Conservation (phyloP, 495 filamentous ascomycete species). For the Terfezia boudieri region DNA sequence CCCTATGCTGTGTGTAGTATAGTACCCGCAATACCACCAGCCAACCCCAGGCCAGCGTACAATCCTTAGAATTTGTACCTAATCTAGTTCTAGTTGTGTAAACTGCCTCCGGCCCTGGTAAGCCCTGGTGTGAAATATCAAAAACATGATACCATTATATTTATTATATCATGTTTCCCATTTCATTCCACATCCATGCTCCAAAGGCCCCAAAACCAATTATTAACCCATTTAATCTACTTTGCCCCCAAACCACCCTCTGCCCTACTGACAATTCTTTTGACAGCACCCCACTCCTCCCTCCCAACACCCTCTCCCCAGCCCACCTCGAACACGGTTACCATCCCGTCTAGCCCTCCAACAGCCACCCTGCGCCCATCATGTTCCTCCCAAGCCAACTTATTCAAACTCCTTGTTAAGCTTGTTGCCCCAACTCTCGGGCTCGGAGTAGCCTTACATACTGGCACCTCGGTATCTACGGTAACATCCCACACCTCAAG, state of each 20-base stretch:
- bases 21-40: no score
- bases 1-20: no score
- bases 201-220: no score
- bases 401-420: slow-evolving; percentile 67
- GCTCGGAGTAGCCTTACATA: slow-evolving; percentile 48
- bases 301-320: slow-evolving; percentile 45
- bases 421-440: slow-evolving; percentile 32
- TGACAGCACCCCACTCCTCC: slow-evolving; percentile 82
- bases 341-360: slow-evolving; percentile 70
- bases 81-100: no score
- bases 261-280: slow-evolving; percentile 53
- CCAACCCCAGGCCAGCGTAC: no score
- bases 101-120: no score
- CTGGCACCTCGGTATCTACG: slow-evolving; percentile 74
- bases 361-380: slow-evolving; percentile 72
- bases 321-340: slow-evolving; percentile 87
- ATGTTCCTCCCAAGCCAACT: slow-evolving; percentile 72
- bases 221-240: background rate
- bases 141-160: no score
- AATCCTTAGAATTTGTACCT: no score
- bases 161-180: no score
- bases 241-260: slow-evolving; percentile 21
- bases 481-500: slow-evolving; percentile 92
- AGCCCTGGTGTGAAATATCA: no score
- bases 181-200: no score